Percentiles rank a stretch among this genome's conserved stretches.
Conservation (phyloP, 495 filamentous ascomycete species). For the Aspergillus hancockii region DNA sequence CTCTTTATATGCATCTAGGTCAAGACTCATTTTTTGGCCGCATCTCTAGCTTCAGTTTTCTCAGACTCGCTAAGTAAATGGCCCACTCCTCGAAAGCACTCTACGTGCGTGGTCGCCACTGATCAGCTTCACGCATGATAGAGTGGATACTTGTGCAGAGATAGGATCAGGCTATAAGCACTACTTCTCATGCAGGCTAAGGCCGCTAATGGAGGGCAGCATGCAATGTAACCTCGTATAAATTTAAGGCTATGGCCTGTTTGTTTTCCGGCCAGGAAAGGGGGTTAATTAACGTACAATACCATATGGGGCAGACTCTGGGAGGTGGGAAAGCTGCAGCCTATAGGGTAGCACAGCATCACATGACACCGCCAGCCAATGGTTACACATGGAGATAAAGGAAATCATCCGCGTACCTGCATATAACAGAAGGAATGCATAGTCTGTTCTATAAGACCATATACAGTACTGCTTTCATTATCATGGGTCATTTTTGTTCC, state of each 20-base stretch:
- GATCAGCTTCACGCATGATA: background rate
- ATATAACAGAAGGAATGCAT: background rate
- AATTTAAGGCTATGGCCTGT: background rate
- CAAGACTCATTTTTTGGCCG: background rate
- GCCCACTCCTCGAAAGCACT: background rate
- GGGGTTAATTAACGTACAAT: background rate
- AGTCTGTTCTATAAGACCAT: too few species aligned
- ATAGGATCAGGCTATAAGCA: background rate
- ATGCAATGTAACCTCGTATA: background rate
- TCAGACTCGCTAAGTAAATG: too few species aligned
- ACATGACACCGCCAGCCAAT: background rate
- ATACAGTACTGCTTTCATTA: too few species aligned
- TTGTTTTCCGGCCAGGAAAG: background rate
- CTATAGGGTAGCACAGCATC: background rate
- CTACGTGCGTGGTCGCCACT: too few species aligned
- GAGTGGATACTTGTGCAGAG: background rate
- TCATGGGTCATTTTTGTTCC: too few species aligned
- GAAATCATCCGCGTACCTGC: background rate
- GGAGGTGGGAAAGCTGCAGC: background rate
- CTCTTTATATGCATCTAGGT: background rate
- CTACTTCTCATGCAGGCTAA: background rate
- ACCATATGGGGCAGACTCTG: too few species aligned
- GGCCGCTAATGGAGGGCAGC: background rate
- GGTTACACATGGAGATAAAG: too few species aligned
- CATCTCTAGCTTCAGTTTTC: too few species aligned